phyloP scores from a whole-genome alignment of 2,329 filamentous ascomycete species.

The Trichoderma pleuroti region DNA sequence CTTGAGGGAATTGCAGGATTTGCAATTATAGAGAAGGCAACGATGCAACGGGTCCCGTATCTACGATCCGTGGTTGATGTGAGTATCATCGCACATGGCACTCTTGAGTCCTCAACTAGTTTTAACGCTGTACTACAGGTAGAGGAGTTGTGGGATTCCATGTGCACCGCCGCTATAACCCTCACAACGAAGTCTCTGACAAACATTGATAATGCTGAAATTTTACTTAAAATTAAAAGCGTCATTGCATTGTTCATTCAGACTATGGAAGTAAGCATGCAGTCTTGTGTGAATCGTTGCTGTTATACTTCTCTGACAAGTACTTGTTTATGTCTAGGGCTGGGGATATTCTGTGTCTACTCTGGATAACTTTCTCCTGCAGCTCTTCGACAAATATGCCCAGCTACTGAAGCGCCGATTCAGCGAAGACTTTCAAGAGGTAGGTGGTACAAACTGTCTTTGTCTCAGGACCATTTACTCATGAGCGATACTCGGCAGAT shows the following conservation, averaged over 20 bases:
- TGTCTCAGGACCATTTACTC: background rate
- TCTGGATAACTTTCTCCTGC: conserved; percentile 82
- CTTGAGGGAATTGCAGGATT: conserved; percentile 94
- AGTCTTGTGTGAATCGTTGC: background rate
- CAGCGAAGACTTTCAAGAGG: conserved; percentile 93
- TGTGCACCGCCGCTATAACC: conserved; percentile 83
- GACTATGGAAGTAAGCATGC: conserved; percentile 77
- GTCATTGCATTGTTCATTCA: conserved; percentile 92
- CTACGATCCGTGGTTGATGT: conserved; percentile 80
- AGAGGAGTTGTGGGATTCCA: conserved; percentile 98
- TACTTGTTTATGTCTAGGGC: conserved; percentile 60
- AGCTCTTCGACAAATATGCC: conserved; percentile 89
- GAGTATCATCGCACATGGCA: conserved; percentile 28
- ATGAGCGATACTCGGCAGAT: conserved; percentile 43
- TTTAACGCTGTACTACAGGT: conserved; percentile 51
- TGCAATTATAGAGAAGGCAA: conserved; percentile 92
- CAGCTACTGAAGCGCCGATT: conserved; percentile 87
- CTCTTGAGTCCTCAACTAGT: background rate
- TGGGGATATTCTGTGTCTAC: conserved; percentile 84
- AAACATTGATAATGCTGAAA: conserved; percentile 81
- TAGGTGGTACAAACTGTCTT: conserved; percentile 32
- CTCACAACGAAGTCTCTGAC: conserved; percentile 77
- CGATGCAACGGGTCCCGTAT: conserved; percentile 81
- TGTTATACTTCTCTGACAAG: background rate
- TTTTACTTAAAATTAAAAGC: conserved; percentile 90